Evolutionary conservation across 116 monocot species (phyloP), one percentile per base, ranked within the genome.

Genomic region (Cymodocea nodosa): DNA sequence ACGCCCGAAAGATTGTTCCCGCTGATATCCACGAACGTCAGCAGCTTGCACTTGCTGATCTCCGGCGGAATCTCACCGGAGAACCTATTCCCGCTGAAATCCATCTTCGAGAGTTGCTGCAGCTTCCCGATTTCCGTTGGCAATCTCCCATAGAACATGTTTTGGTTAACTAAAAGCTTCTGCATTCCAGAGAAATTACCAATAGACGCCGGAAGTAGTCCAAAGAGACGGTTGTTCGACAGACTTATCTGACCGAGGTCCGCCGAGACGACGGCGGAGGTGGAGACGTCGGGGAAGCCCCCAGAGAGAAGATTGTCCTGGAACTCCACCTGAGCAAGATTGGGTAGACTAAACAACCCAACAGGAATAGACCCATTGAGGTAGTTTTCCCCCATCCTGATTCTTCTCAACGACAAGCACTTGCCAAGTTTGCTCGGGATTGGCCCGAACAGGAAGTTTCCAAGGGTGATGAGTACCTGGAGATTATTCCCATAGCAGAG

Each of bases 301-400:
- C 93, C 93, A 18, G 81, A 54, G 51, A 93, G 79, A n/a, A 93
- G 79, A 53, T 93, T 93, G 70, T 89, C 86, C 66, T 93, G 93
- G 24, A 94, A 75, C 73, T 89, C 89, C 2, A 94, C 74, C 61
- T 94, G 93, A 0, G 70, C 74, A 11, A 94, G 83, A 6, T 71
- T 81, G 2, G 89, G 89, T 3, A 89, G 68, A 50, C 78, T 61
- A 65, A 94, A 81, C 22, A 94, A 77, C 1, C 81, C 85, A 1
- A 13, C 34, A 8, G 93, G 86, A 24, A 94, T 89, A 3, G 89
- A 78, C 10, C 89, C 93, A 23, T 94, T 93, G 63, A 87, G 80
- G 67, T 73, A 87, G 75, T 87, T 87, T 50, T 81, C 87, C 16
- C 83, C 87, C 70, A 87, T 59, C 20, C 80, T 64, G 44, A 87